Base-by-base conservation (phyloP, 768 basidiomycete genomes). In the Pleurotus platypus region DNA sequence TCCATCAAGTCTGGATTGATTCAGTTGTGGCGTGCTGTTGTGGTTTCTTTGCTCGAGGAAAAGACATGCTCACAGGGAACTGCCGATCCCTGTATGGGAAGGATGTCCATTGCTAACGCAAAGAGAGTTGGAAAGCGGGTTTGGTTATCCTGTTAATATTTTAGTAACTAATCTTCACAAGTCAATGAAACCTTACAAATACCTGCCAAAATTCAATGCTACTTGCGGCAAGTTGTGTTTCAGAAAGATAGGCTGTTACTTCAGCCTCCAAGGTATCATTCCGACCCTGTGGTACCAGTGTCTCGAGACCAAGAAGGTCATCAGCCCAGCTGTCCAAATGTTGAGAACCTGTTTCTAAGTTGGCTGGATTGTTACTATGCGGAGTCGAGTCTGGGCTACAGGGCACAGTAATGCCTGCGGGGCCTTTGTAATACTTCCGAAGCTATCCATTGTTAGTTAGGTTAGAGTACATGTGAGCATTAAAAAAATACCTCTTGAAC, bases 1-100 rank as follows among this genome's bases (percentile, higher is more conserved):
- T 72, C 68, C 67, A 70, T 69, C 9, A 69, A 51, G 2, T 62
- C 60, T 20, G 60, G 37, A 74, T n/a, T n/a, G n/a, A n/a, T n/a
- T n/a, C n/a, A n/a, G n/a, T n/a, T n/a, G n/a, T n/a, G n/a, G n/a
- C n/a, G n/a, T n/a, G n/a, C n/a, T n/a, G n/a, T n/a, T n/a, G n/a
- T n/a, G n/a, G n/a, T n/a, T n/a, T n/a, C n/a, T n/a, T n/a, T n/a
- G n/a, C n/a, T n/a, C n/a, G n/a, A n/a, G n/a, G n/a, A n/a, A n/a
- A n/a, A n/a, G n/a, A n/a, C n/a, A n/a, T n/a, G n/a, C n/a, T n/a
- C n/a, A n/a, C n/a, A n/a, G n/a, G n/a, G n/a, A n/a, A n/a, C n/a
- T n/a, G n/a, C n/a, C n/a, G n/a, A n/a, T n/a, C n/a, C n/a, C n/a
- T n/a, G n/a, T n/a, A n/a, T n/a, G n/a, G n/a, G n/a, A n/a, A n/a